Base-by-base conservation (phyloP, 169 alveolate genomes). In the Amoebophrya sp. region DNA sequence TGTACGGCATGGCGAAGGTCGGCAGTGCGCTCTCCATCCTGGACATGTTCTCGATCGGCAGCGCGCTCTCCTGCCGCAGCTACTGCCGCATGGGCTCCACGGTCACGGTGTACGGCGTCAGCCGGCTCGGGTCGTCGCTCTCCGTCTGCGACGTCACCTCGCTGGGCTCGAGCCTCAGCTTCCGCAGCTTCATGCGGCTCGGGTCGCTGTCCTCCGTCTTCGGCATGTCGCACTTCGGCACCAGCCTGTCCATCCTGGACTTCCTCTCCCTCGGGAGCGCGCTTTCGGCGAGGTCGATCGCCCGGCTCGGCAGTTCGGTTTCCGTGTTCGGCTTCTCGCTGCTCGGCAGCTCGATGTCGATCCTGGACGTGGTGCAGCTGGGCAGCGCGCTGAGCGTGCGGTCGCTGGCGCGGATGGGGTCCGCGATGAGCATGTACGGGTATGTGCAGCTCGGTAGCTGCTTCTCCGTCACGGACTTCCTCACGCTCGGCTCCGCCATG, bases 191-290 rank as follows among this genome's bases (percentile, higher is more conserved):
- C 88, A 34, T 41, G 15, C 40, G 90, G n/a, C 31, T 38, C 1
- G 93, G 50, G 40, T 31, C 89, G 42, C 39, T 41, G 15, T 13
- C 39, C 89, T 29, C 48, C 16, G 91, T 78, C 16, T 91, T 39
- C 41, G 93, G 93, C 48, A 40, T 20, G 88, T 23, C 40, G 40
- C 38, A 40, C 0, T n/a, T 29, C 23, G 88, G 88, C 88, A n/a
- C 88, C 0, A 13, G 4, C 40, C 20, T 69, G 41, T 7, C 41
- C 41, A 40, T 29, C 41, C 41, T 69, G 41, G 88, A 29, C 88
- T 69, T 69, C 31, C n/a, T 23, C n/a, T 10, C 7, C 42, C 41
- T 34, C 7, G 88, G 38, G 15, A 18, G n/a, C 10, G 10, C 23
- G 41, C 15, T 41, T 29, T 31, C 38, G 42, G 40, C 38, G 31